These are phyloP conservation scores for Xylaria arbuscula DNA, from an alignment of 2,329 filamentous ascomycete species.

Conservation along the genomic window DNA sequence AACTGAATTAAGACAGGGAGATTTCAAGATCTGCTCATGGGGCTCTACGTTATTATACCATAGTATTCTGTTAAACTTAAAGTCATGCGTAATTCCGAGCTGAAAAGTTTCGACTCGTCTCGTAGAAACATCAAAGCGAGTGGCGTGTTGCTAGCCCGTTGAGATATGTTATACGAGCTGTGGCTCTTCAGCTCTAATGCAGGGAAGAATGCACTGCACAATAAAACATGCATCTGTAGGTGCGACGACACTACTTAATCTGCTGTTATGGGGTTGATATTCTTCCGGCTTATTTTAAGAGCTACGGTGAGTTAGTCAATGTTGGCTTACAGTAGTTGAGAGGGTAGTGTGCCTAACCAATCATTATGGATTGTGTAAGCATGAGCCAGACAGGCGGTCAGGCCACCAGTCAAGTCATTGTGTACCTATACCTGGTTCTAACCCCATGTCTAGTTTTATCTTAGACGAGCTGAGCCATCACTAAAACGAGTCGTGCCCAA, in stretches of 20 bases:
- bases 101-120: neutral
- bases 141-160: slow-evolving; percentile 14
- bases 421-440: neutral
- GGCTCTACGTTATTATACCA: neutral
- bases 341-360: neutral
- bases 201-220: slow-evolving; percentile 1
- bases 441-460: neutral
- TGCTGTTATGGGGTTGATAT: slow-evolving; percentile 5
- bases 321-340: neutral
- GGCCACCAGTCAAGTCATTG: neutral
- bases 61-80: neutral
- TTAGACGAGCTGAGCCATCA: neutral
- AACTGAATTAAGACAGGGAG: no score
- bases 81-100: neutral
- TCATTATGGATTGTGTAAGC: neutral
- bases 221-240: slow-evolving; percentile 1
- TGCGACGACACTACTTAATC: neutral
- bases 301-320: neutral
- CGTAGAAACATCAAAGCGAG: neutral
- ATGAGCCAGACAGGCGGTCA: neutral
- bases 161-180: slow-evolving; percentile 17
- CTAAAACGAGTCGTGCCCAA: no score
- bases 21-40: no score
- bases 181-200: slow-evolving; percentile 28
- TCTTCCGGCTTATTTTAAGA: slow-evolving; percentile 27